These are phyloP conservation scores for Saccharomycopsis capsularis DNA, from an alignment of 805 yeast species.

Conservation along the genomic window DNA sequence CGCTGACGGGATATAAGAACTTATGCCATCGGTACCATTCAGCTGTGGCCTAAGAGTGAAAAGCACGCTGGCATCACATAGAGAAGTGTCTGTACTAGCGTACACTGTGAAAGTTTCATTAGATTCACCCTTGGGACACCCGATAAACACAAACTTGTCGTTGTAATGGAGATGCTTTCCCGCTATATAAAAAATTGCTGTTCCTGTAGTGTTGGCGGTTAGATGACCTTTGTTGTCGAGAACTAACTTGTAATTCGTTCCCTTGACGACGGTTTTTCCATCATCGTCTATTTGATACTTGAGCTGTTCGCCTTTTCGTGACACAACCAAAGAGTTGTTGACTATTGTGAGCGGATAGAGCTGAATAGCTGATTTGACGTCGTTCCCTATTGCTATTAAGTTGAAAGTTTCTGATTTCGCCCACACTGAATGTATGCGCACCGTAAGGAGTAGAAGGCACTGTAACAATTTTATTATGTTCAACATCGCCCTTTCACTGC, in stretches of 20 bases:
- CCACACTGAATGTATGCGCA: no score
- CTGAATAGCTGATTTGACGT: constrained; percentile 15
- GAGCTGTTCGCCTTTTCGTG: constrained; percentile 21
- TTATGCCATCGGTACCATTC: constrained; percentile 4
- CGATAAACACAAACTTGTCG: constrained; percentile 17
- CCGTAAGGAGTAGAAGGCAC: no score
- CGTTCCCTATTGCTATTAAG: constrained; percentile 20
- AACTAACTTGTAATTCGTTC: constrained; percentile 23
- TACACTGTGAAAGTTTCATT: constrained; percentile 14
- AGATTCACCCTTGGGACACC: constrained; percentile 10
- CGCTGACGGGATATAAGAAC: constrained; percentile 9
- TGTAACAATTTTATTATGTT: no score
- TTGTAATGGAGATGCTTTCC: constrained; percentile 20
- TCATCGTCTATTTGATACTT: constrained; percentile 24
- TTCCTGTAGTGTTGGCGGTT: constrained; percentile 11
- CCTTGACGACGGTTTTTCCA: constrained; percentile 25
- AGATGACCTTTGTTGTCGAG: constrained; percentile 7
- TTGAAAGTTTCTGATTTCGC: constrained; percentile 17
- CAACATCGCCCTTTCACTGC: no score
- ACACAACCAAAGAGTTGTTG: constrained; percentile 22
- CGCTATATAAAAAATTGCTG: constrained; percentile 16
- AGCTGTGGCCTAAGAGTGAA: constrained; percentile 13
- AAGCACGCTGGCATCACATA: constrained; percentile 5
- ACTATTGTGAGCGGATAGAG: constrained; percentile 21
- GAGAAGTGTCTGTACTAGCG: constrained; percentile 4